phyloP scores from a whole-genome alignment of 139 green algal species.

The Chlorella sp. region DNA sequence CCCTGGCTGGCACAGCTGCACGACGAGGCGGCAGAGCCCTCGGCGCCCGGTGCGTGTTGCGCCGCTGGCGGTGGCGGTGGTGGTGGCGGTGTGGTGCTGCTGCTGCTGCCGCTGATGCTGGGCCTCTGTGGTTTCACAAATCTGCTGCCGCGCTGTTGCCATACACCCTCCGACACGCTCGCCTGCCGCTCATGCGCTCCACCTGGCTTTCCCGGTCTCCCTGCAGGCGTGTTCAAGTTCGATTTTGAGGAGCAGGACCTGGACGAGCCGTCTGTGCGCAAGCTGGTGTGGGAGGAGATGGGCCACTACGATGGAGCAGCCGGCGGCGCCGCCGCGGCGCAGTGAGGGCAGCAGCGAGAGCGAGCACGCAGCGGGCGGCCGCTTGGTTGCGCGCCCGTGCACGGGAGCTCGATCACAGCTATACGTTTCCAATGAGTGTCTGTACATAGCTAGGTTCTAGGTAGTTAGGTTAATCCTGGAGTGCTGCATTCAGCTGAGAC shows the following conservation, averaged over 20 bases:
- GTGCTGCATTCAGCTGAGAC: too few species aligned
- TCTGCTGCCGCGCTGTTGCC: too few species aligned
- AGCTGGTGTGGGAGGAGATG: slow-evolving; percentile 86
- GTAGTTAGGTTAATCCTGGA: too few species aligned
- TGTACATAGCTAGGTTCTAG: too few species aligned
- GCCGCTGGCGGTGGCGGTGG: not conserved
- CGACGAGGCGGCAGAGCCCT: slow-evolving; percentile 78
- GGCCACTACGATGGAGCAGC: slow-evolving; percentile 51
- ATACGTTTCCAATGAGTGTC: too few species aligned
- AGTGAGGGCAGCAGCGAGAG: too few species aligned
- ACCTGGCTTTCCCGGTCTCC: not conserved
- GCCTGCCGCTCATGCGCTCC: not conserved
- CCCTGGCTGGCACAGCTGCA: slow-evolving; percentile 90
- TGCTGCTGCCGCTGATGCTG: not conserved
- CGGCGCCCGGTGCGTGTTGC: slow-evolving; percentile 48
- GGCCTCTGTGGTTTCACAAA: too few species aligned
- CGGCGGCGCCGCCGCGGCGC: too few species aligned
- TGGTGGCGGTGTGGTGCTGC: not conserved
- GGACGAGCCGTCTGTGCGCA: slow-evolving; percentile 69
- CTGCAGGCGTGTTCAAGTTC: slow-evolving; percentile 79
- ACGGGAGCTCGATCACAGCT: too few species aligned
- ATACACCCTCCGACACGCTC: not conserved
- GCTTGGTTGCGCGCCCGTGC: too few species aligned
- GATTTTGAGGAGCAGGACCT: slow-evolving; percentile 92
- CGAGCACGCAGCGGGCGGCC: too few species aligned